Base-by-base conservation (phyloP, 2,329 filamentous ascomycete genomes). In the Exophiala viscosa region DNA sequence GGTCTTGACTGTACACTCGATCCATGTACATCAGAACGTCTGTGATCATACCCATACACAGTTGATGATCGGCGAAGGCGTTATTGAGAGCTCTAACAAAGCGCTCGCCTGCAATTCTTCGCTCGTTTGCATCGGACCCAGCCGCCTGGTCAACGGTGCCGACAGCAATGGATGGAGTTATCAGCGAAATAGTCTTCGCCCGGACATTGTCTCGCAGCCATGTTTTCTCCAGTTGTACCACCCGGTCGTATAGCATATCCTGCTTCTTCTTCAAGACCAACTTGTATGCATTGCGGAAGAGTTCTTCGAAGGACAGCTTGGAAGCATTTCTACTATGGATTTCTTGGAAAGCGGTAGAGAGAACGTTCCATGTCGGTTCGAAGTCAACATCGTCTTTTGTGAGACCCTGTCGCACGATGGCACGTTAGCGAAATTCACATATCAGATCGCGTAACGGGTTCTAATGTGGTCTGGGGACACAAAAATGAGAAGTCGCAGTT, bases 1-100 rank as follows among this genome's bases (percentile, higher is more conserved):
- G 81, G 58, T 95, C 90, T 33, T 84, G 77, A 45, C 84, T 86
- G 64, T 88, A 90, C 23, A 91, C 85, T 45, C 90, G 86, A 67
- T 99, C 92, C 77, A 99, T 89, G 66, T 96, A 96, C 90, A 97
- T 96, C 46, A 97, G 78, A 31, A 97, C 90, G 69, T 97, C 93
- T 3, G 91, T 90, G 45, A 90, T 86, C 55, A 97, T 97, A 66
- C 90, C 90, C 88, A 96, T 96, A 40, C 88, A 91, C 51, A 88
- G 82, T 66, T 91, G 88, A 66, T 99, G 91, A 58, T 95, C 87
- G 55, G 90, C 83, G 90, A 91, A 99, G 2, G 85, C 83, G 52
- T 84, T 78, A 62, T 86, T 86, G 11, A 97, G 70, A 0, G 83
- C 86, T 50, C 82, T 82, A 53, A 99, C 71, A 60, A 97, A 95